Evolutionary conservation across 2,329 filamentous ascomycete species (phyloP).

Genomic region (Mycosphaerella arachidis): DNA sequence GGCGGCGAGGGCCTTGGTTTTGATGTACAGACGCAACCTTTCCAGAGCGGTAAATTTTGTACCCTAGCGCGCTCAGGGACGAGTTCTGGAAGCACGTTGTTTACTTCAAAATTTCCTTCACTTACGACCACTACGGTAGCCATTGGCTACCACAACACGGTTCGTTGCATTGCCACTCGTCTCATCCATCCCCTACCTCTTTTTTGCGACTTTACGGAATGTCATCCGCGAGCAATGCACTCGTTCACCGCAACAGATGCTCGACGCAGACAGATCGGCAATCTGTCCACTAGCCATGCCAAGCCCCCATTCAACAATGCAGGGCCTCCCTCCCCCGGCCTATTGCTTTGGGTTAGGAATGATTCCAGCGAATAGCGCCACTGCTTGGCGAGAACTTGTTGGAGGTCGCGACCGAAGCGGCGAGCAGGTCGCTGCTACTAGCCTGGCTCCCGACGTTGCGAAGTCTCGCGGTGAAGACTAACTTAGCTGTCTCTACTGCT

Average conservation of each 20-base stretch:
- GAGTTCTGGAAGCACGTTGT: neutral
- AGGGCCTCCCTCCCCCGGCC: neutral
- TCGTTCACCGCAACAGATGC: neutral
- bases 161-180: neutral
- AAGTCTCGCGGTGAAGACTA: neutral
- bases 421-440: neutral
- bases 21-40: neutral
- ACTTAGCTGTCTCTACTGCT: neutral
- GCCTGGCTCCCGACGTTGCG: neutral
- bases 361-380: neutral
- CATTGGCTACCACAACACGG: neutral
- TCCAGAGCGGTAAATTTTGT: no score
- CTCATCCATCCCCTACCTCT: neutral
- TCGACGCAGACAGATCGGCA: neutral
- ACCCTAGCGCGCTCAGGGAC: neutral
- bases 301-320: neutral
- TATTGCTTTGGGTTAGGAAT: neutral
- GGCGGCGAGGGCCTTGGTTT: neutral
- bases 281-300: neutral
- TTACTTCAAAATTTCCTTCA: neutral
- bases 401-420: neutral
- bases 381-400: neutral
- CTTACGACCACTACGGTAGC: neutral
- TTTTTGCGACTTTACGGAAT: neutral
- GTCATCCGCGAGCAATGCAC: neutral